Base-by-base conservation (phyloP, 2,329 filamentous ascomycete species). In the Clarireedia homoeocarpa region DNA sequence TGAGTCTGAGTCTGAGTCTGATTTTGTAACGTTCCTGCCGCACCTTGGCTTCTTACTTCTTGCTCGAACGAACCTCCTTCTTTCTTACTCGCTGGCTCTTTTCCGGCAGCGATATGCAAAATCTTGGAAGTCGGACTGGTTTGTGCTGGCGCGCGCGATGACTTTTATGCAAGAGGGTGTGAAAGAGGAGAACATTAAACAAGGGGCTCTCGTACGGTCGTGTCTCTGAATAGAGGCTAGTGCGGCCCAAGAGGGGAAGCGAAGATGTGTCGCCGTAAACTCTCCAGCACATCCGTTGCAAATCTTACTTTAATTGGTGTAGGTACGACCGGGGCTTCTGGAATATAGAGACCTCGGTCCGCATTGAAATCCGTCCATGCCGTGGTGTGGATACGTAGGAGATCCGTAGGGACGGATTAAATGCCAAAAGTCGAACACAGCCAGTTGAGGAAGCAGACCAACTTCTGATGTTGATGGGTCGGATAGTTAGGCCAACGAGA, bases 121-220 rank as follows among this genome's bases (percentile, higher is more conserved):
- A 27, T 39, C 27, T 38, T 45, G 26, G 26, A n/a, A 23, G 24
- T 39, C 42, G 42, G 20, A 48, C 40, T 53, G 14, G 17, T 27
- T 49, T 15, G 34, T 55, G 46, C 52, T 50, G 38, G 52, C 52
- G 46, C 52, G 52, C 52, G 52, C 46, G 52, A 55, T 20, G 26
- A 23, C 0, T 39, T 36, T 55, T 50, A 55, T 55, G 53, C 53
- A 50, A 44, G 46, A 36, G 40, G 38, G 36, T 55, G 52, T 42
- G 36, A 50, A 42, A n/a, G 23, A 45, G 20, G 20, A 36, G 48
- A 34, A 17, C 23, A 42, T 34, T 54, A 14, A 49, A 54, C 52
- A 42, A 42, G 52, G 52, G 52, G 39, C 39, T 20, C 47, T 46
- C 20, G 26, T 26, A 30, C 52, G 24, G 34, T 50, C 53, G 26